Conservation (phyloP, 176 grass and related monocot species). For the Oropetium thomaeum region DNA sequence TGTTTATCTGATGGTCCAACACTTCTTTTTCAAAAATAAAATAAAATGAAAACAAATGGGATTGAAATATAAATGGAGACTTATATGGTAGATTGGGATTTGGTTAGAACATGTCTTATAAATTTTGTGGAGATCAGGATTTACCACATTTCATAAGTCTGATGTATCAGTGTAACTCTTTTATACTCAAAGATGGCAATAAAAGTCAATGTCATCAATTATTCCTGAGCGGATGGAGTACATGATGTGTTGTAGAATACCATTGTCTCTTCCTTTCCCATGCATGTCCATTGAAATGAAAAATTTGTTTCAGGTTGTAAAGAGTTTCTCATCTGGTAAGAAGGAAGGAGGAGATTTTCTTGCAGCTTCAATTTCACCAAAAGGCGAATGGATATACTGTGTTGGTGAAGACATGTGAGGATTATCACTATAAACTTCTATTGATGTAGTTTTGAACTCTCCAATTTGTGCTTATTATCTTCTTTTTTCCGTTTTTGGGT, state of each 20-base stretch:
- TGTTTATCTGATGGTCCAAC: constrained; percentile 2
- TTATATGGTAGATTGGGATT: neutral
- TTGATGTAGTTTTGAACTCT: constrained; percentile 1
- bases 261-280: neutral
- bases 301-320: constrained; percentile 71
- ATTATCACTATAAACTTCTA: constrained; percentile 18
- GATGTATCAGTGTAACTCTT: neutral
- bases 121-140: neutral
- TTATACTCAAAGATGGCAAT: too few relatives aligned
- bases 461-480: constrained; percentile 16
- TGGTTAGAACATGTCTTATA: neutral
- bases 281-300: constrained; percentile 11
- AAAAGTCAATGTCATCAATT: too few relatives aligned
- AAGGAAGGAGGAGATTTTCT: constrained; percentile 93
- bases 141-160: neutral
- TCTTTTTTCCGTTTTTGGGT: neutral
- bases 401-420: constrained; percentile 98
- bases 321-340: constrained; percentile 96
- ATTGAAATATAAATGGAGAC: neutral
- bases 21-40: neutral
- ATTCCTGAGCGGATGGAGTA: too few relatives aligned
- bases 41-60: neutral
- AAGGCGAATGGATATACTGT: constrained; percentile 99
- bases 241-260: neutral
- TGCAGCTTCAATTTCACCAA: constrained; percentile 86